phyloP scores from a whole-genome alignment of 495 filamentous ascomycete genomes.

The Penicillium simplicissimum region DNA sequence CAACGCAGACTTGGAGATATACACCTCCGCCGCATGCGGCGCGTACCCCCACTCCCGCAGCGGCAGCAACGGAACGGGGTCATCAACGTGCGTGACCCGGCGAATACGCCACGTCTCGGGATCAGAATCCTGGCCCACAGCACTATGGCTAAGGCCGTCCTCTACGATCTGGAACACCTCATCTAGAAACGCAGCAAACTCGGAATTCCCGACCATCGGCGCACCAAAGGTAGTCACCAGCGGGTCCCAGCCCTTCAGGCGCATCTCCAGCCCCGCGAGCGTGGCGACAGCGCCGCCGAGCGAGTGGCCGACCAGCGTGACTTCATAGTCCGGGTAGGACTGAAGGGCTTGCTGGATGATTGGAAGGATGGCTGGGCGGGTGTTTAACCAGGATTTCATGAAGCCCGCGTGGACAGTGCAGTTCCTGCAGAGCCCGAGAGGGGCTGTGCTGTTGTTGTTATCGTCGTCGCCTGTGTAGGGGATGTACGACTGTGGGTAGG shows the following conservation, averaged over 20 bases:
- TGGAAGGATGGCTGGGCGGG: constrained; percentile 63
- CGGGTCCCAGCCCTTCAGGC: constrained; percentile 66
- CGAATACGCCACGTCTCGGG: constrained; percentile 55
- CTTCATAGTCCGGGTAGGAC: constrained; percentile 65
- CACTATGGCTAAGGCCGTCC: constrained; percentile 6
- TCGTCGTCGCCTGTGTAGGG: constrained; percentile 64
- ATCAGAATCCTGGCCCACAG: neutral
- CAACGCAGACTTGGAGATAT: constrained; percentile 69
- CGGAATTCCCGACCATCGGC: constrained; percentile 78
- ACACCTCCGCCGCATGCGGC: constrained; percentile 84
- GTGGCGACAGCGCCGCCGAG: constrained; percentile 91
- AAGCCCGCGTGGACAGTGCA: constrained; percentile 95
- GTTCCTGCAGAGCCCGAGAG: constrained; percentile 56
- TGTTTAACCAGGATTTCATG: constrained; percentile 75
- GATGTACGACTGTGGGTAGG: constrained; percentile 83
- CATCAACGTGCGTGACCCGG: constrained; percentile 80
- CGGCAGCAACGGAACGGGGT: constrained; percentile 88
- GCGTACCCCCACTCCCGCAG: constrained; percentile 83
- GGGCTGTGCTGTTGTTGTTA: neutral
- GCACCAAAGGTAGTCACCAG: constrained; percentile 91
- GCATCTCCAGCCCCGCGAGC: constrained; percentile 78
- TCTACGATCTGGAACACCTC: constrained; percentile 56
- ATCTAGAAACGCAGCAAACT: constrained; percentile 68
- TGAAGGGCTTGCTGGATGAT: constrained; percentile 54
- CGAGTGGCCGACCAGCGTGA: constrained; percentile 85